Conservation (phyloP, 1,284 basidiomycete genomes). For the Heterobasidion parviporum region DNA sequence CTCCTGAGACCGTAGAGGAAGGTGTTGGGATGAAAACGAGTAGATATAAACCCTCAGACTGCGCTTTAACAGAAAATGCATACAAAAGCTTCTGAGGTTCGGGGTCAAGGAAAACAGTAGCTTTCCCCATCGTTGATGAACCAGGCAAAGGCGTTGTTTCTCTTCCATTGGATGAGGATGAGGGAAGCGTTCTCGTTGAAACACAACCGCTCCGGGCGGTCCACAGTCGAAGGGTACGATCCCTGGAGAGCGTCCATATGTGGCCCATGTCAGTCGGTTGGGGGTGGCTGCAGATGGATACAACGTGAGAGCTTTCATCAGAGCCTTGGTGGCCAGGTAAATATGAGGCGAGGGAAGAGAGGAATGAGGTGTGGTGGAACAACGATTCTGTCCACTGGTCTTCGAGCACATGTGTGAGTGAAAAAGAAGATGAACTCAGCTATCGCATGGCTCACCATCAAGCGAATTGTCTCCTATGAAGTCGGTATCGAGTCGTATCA, state of each 20-base stretch:
- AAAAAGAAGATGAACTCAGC: conserved; percentile 9
- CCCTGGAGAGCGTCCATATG: conserved; percentile 82
- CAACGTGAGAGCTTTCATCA: conserved; percentile 46
- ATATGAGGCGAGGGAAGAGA: conserved; percentile 59
- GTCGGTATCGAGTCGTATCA: conserved; percentile 65
- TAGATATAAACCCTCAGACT: conserved; percentile 36
- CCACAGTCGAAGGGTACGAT: conserved; percentile 82
- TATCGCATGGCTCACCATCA: conserved; percentile 39
- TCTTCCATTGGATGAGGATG: conserved; percentile 24
- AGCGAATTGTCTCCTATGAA: conserved; percentile 39
- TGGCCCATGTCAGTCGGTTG: conserved; percentile 67
- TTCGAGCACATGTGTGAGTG: conserved; percentile 14
- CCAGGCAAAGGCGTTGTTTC: conserved; percentile 26
- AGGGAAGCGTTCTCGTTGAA: conserved; percentile 42
- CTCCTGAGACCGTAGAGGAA: conserved; percentile 52
- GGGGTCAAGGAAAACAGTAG: conserved; percentile 42
- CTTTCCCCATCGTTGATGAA: conserved; percentile 25
- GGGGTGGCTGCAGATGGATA: conserved; percentile 59
- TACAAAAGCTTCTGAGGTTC: conserved; percentile 54
- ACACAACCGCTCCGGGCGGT: conserved; percentile 63
- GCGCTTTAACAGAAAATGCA: conserved; percentile 36
- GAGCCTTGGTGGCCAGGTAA: conserved; percentile 40
- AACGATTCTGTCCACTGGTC: conserved; percentile 65
- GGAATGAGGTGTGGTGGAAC: conserved; percentile 52
- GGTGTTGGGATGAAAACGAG: conserved; percentile 62